Conservation (phyloP, 768 basidiomycete species). For the Serendipita indica region DNA sequence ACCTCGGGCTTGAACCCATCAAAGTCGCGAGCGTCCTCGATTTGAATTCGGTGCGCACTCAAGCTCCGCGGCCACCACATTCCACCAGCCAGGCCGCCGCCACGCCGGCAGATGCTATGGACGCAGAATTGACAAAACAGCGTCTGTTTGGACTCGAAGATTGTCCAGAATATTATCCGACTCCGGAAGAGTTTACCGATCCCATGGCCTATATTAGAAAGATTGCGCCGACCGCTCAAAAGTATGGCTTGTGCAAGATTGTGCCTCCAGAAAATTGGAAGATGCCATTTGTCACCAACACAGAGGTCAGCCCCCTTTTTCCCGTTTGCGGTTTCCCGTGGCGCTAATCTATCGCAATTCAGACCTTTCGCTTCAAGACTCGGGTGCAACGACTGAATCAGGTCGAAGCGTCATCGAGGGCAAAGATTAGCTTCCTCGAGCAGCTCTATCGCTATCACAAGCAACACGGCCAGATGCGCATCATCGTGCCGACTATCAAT, state of each 20-base stretch:
- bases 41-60: slow-evolving; percentile 8
- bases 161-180: slow-evolving; percentile 81
- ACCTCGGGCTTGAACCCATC: not conserved
- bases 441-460: slow-evolving; percentile 94
- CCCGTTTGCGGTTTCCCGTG: not conserved
- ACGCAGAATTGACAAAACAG: not conserved
- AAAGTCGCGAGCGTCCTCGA: slow-evolving; percentile 5
- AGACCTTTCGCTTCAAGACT: slow-evolving; percentile 93
- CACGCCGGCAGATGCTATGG: not conserved
- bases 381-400: slow-evolving; percentile 88
- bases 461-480: slow-evolving; percentile 81
- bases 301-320: slow-evolving; percentile 47
- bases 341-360: slow-evolving; percentile 11
- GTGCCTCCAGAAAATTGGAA: slow-evolving; percentile 87
- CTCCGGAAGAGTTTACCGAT: slow-evolving; percentile 81
- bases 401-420: slow-evolving; percentile 91
- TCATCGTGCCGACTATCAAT: slow-evolving; percentile 89
- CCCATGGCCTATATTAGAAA: slow-evolving; percentile 86
- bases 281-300: slow-evolving; percentile 91
- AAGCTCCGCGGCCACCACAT: slow-evolving; percentile 9
- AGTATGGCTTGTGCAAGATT: slow-evolving; percentile 90
- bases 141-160: slow-evolving; percentile 79
- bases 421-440: slow-evolving; percentile 93
- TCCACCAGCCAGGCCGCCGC: slow-evolving; percentile 15
- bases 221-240: slow-evolving; percentile 52